A percentile compares a stretch with the other conserved stretches of the same genome.
Conservation (phyloP, 371 early-diverging fungal species). For the Rhizopus arrhizus region DNA sequence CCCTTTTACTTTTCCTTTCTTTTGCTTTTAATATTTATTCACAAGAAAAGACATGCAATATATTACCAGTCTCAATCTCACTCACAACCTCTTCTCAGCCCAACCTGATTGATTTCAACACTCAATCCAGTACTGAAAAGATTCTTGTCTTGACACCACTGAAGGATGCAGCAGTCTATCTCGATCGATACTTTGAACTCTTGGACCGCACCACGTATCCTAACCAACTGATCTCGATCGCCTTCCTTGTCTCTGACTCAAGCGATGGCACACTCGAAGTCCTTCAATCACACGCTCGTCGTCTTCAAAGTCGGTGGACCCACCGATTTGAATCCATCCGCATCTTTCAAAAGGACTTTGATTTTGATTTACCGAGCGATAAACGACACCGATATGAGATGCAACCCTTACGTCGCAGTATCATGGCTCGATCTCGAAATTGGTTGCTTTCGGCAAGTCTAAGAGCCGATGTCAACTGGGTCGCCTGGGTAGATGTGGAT, state of each 20-base stretch:
- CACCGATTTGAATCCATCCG: constrained; percentile 50
- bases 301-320: constrained; percentile 19
- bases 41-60: not conserved
- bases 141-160: constrained; percentile 61
- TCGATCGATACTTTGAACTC: constrained; percentile 62
- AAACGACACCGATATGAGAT: constrained; percentile 55
- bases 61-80: not conserved
- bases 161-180: constrained; percentile 57
- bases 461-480: constrained; percentile 55
- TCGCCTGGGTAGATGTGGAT: constrained; percentile 67
- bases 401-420: constrained; percentile 55
- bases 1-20: not conserved
- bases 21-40: not conserved
- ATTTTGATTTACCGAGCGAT: constrained; percentile 53
- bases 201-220: constrained; percentile 56
- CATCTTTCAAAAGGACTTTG: constrained; percentile 61
- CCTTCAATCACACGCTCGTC: constrained; percentile 41
- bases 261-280: constrained; percentile 52
- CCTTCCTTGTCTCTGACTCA: constrained; percentile 64
- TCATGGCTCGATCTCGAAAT: constrained; percentile 64
- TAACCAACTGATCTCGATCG: constrained; percentile 56
- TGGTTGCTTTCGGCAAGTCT: constrained; percentile 57
- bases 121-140: constrained; percentile 11
- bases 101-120: not conserved
- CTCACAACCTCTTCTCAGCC: not conserved